Evolutionary conservation across 1,139 yeast genomes (phyloP).

Genomic region (Suhomyces terraborum): DNA sequence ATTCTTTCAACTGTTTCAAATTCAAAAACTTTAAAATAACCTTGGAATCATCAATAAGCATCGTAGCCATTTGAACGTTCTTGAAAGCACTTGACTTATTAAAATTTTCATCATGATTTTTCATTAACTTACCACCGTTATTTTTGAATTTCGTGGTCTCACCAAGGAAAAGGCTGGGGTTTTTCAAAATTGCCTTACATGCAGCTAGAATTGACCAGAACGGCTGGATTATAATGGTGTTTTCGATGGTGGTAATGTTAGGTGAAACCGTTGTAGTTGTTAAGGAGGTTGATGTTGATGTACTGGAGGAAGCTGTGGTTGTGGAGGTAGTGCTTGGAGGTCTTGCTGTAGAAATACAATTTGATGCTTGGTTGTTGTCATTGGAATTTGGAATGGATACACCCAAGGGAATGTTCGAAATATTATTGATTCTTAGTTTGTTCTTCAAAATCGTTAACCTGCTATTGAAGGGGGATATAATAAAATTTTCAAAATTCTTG

Average conservation of each 20-base stretch:
- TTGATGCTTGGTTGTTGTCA: background rate
- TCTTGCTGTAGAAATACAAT: conserved; percentile 1
- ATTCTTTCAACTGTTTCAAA: conserved; percentile 18
- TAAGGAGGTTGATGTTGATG: conserved; percentile 17
- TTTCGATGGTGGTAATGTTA: conserved; percentile 33
- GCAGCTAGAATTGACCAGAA: conserved; percentile 71
- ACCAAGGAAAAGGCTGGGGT: conserved; percentile 36
- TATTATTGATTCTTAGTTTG: conserved; percentile 14
- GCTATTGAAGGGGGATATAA: conserved; percentile 43
- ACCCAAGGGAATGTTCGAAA: conserved; percentile 7
- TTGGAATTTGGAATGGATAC: background rate
- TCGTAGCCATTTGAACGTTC: conserved; percentile 25
- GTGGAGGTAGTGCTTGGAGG: conserved; percentile 16
- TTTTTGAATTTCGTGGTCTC: conserved; percentile 20
- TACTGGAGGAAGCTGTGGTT: conserved; percentile 18
- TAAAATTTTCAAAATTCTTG: conserved; percentile 58
- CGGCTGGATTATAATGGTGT: conserved; percentile 51
- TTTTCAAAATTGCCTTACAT: conserved; percentile 52
- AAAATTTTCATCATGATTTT: conserved; percentile 16
- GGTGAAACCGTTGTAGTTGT: conserved; percentile 21
- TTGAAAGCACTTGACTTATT: background rate
- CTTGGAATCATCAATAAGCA: conserved; percentile 35
- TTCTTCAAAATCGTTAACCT: conserved; percentile 18
- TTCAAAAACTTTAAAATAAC: conserved; percentile 48
- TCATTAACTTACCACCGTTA: conserved; percentile 27